Percentiles rank a stretch among this genome's conserved stretches.
These are phyloP conservation scores for Dipteronia sinensis DNA, from an alignment of 345 rosid species.

Conservation along the genomic window DNA sequence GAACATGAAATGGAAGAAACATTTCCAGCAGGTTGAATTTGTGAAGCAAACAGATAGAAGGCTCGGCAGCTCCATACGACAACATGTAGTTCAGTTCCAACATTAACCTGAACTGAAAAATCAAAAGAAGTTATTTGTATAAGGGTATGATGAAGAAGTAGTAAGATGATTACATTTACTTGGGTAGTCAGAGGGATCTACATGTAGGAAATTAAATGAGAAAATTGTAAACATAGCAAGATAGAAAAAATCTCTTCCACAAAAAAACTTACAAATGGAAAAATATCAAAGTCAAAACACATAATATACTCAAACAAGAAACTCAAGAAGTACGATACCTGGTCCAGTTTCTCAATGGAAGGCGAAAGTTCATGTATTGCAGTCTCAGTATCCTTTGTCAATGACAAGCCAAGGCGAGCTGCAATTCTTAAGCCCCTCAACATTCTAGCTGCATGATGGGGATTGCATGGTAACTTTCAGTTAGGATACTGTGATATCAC, in stretches of 20 bases:
- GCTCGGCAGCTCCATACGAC: conserved; percentile 87
- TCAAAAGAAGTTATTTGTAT: conserved; percentile 24
- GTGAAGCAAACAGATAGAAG: conserved; percentile 72
- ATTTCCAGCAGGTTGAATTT: conserved; percentile 73
- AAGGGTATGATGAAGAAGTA: conserved; percentile 15
- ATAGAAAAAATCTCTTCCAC: neutral
- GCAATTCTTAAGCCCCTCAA: conserved; percentile 91
- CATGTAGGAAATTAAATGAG: neutral
- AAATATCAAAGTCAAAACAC: neutral
- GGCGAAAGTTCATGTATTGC: conserved; percentile 66
- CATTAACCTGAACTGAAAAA: conserved; percentile 71
- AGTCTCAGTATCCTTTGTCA: conserved; percentile 63
- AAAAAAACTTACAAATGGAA: neutral
- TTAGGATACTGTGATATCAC: conserved; percentile 25
- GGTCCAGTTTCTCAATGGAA: conserved; percentile 51
- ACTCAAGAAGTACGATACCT: conserved; percentile 47
- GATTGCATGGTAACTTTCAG: conserved; percentile 8
- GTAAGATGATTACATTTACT: neutral
- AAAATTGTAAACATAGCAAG: neutral
- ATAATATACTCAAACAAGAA: conserved; percentile 13
- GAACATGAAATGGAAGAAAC: conserved; percentile 84
- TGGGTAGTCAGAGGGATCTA: neutral
- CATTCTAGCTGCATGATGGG: conserved; percentile 68
- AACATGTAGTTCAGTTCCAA: conserved; percentile 93
- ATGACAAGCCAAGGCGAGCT: conserved; percentile 73